phyloP scores from a whole-genome alignment of 108 stramenopile species.

The Nitzschia sp. region DNA sequence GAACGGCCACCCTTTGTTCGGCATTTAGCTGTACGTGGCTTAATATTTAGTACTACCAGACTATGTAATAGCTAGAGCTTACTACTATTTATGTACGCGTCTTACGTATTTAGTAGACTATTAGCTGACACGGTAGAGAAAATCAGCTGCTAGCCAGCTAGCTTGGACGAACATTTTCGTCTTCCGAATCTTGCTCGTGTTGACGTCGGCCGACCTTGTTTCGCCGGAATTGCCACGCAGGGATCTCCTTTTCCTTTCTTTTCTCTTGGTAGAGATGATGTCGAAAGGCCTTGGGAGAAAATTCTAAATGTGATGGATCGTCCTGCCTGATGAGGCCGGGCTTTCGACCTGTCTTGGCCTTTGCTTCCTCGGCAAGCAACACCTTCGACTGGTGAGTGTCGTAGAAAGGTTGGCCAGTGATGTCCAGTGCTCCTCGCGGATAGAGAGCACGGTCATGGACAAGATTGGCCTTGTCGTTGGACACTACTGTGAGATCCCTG shows the following conservation, averaged over 20 bases:
- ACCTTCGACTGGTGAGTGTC: background rate
- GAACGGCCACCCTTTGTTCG: slow-evolving; percentile 1
- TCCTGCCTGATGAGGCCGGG: background rate
- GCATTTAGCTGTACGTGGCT: background rate
- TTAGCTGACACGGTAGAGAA: background rate
- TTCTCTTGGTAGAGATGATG: background rate
- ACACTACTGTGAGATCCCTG: background rate
- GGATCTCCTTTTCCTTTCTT: background rate
- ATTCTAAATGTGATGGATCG: background rate
- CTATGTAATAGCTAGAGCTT: too few species aligned
- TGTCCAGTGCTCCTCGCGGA: background rate
- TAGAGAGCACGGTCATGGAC: background rate
- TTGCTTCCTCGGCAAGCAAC: background rate
- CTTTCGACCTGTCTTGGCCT: background rate
- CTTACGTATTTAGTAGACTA: too few species aligned
- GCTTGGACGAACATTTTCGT: background rate
- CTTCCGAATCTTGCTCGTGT: background rate
- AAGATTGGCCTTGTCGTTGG: background rate
- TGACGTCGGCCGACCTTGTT: background rate
- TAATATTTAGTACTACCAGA: too few species aligned
- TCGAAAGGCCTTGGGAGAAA: background rate
- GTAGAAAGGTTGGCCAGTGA: background rate
- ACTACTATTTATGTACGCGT: too few species aligned
- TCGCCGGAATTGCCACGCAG: background rate
- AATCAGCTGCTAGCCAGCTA: background rate